These are phyloP conservation scores for Leccinellum luteum DNA, from an alignment of 768 basidiomycete species.

Conservation along the genomic window DNA sequence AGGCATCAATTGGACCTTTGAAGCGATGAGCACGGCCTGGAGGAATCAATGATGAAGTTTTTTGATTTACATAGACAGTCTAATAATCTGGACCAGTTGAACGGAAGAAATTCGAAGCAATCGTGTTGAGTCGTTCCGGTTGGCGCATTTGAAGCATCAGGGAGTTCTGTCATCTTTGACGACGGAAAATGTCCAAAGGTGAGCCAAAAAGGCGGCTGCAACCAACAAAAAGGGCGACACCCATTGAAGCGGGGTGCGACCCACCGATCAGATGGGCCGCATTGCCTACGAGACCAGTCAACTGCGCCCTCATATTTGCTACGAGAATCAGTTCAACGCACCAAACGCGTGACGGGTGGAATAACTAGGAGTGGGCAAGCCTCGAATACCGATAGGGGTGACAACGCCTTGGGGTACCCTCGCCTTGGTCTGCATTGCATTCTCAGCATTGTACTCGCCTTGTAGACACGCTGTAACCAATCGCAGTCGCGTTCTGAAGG, in stretches of 20 bases:
- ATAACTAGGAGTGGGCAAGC: neutral
- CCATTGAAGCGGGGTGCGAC: neutral
- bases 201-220: no score
- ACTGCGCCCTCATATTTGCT: neutral
- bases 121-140: no score
- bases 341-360: neutral
- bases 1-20: neutral
- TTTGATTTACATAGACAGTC: neutral
- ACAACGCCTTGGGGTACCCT: neutral
- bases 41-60: neutral
- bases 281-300: neutral
- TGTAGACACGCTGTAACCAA: slow-evolving; percentile 5
- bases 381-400: neutral
- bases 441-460: neutral
- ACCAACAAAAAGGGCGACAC: slow-evolving; percentile 1
- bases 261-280: neutral
- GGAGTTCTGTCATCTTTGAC: neutral
- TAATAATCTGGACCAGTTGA: neutral
- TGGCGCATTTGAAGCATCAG: no score
- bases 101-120: no score
- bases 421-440: slow-evolving; percentile 1
- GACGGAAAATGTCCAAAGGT: neutral
- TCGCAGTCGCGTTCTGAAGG: slow-evolving; percentile 6
- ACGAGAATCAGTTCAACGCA: neutral
- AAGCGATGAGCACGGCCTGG: neutral